phyloP scores from a whole-genome alignment of 2,329 filamentous ascomycete genomes.

The Penicillium sumatraense region DNA sequence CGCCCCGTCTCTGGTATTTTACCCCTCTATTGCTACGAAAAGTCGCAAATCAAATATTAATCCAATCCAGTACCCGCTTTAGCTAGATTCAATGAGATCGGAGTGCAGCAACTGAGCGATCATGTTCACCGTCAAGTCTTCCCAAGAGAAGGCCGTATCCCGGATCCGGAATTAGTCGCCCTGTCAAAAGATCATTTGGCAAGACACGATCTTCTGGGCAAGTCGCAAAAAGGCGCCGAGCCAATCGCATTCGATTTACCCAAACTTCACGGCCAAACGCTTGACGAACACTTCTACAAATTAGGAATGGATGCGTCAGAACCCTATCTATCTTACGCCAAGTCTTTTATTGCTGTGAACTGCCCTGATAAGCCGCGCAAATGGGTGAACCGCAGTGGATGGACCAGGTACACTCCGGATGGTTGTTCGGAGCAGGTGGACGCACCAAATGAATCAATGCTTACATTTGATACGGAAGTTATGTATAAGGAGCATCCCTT shows the following conservation, averaged over 20 bases:
- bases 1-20: conserved; percentile 36
- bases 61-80: conserved; percentile 44
- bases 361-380: conserved; percentile 65
- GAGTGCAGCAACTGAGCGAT: conserved; percentile 88
- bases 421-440: conserved; percentile 73
- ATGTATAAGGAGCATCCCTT: conserved; percentile 93
- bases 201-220: conserved; percentile 85
- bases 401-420: conserved; percentile 88
- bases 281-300: conserved; percentile 94
- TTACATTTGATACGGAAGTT: conserved; percentile 95
- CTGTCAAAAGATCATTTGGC: conserved; percentile 81
- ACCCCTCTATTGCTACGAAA: background rate
- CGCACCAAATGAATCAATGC: conserved; percentile 76
- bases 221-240: conserved; percentile 75
- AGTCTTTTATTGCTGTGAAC: conserved; percentile 68
- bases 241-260: conserved; percentile 90
- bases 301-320: conserved; percentile 86
- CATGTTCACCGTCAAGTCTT: conserved; percentile 87
- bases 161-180: conserved; percentile 73
- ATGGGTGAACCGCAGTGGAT: conserved; percentile 82
- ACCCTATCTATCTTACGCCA: conserved; percentile 77
- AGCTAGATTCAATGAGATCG: conserved; percentile 86
- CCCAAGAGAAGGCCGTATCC: conserved; percentile 55
- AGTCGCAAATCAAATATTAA: conserved; percentile 19
- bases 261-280: conserved; percentile 72